These are phyloP conservation scores for Passiflora organensis DNA, from an alignment of 345 rosid species.

Conservation along the genomic window DNA sequence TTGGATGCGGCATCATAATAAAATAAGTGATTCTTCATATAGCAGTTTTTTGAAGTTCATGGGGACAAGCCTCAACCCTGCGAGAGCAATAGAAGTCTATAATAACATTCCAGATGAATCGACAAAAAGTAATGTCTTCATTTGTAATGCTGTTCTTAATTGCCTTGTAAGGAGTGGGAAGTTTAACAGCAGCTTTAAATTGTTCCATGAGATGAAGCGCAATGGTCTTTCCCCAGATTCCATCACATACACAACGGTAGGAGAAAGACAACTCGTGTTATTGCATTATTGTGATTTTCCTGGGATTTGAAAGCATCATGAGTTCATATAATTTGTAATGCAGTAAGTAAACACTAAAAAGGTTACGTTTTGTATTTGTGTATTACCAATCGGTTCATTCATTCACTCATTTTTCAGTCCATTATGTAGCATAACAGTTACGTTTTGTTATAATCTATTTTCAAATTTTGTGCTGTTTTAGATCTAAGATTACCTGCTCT, in stretches of 20 bases:
- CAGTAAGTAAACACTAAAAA: no score
- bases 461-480: no score
- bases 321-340: no score
- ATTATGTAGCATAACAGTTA: no score
- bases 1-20: slow-evolving; percentile 77
- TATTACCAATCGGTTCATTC: no score
- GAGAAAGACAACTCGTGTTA: slow-evolving; percentile 11
- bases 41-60: slow-evolving; percentile 67
- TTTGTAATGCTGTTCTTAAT: slow-evolving; percentile 78
- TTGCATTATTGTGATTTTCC: neutral
- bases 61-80: slow-evolving; percentile 51
- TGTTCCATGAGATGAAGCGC: slow-evolving; percentile 88
- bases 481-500: no score
- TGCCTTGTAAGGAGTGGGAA: slow-evolving; percentile 73
- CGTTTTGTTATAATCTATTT: no score
- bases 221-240: slow-evolving; percentile 80
- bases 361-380: no score
- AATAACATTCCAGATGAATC: slow-evolving; percentile 56
- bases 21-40: slow-evolving; percentile 61
- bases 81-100: slow-evolving; percentile 71
- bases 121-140: slow-evolving; percentile 54
- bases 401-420: no score
- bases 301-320: neutral
- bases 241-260: slow-evolving; percentile 76
- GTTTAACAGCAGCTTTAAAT: slow-evolving; percentile 48